Evolutionary conservation across 2,329 filamentous ascomycete genomes (phyloP).

Genomic region (Nigrospora oryzae): DNA sequence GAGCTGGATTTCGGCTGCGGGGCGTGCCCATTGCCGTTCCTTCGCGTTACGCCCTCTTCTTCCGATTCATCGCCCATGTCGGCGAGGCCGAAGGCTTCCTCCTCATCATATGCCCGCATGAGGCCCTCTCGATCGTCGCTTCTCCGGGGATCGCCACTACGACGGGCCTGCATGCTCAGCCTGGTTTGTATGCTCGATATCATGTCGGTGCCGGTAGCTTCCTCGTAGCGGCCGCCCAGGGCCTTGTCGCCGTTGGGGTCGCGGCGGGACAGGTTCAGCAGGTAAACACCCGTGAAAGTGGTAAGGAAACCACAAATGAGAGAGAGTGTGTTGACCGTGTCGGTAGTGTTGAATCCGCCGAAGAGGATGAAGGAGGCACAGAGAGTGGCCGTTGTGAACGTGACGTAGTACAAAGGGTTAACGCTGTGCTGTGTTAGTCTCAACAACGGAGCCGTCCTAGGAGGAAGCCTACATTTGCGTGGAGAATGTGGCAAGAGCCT

Average conservation of each 20-base stretch:
- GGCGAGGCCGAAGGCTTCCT: constrained; percentile 52
- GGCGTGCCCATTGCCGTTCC: constrained; percentile 28
- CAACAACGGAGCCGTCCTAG: neutral
- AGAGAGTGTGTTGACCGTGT: constrained; percentile 85
- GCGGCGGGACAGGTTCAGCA: constrained; percentile 87
- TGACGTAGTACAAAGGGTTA: constrained; percentile 95
- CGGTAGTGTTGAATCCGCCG: constrained; percentile 89
- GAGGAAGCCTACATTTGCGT: constrained; percentile 75
- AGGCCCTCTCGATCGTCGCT: constrained; percentile 71
- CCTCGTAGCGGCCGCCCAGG: constrained; percentile 46
- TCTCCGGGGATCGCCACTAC: constrained; percentile 60
- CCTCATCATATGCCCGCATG: constrained; percentile 84
- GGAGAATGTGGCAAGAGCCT: constrained; percentile 90
- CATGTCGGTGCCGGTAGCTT: constrained; percentile 84
- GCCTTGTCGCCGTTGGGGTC: constrained; percentile 74
- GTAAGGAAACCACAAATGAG: constrained; percentile 87
- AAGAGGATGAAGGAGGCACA: constrained; percentile 95
- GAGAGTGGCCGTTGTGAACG: constrained; percentile 90
- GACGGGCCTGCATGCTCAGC: constrained; percentile 82
- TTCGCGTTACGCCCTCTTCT: constrained; percentile 39
- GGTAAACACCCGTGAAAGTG: constrained; percentile 91
- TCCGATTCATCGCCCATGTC: constrained; percentile 74
- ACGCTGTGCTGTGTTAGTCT: constrained; percentile 49
- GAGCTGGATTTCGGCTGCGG: constrained; percentile 29
- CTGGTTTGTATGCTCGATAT: constrained; percentile 84